A percentile compares a stretch with the other conserved stretches of the same genome.
phyloP scores from a whole-genome alignment of 345 rosid genomes.

The Ailanthus altissimus region DNA sequence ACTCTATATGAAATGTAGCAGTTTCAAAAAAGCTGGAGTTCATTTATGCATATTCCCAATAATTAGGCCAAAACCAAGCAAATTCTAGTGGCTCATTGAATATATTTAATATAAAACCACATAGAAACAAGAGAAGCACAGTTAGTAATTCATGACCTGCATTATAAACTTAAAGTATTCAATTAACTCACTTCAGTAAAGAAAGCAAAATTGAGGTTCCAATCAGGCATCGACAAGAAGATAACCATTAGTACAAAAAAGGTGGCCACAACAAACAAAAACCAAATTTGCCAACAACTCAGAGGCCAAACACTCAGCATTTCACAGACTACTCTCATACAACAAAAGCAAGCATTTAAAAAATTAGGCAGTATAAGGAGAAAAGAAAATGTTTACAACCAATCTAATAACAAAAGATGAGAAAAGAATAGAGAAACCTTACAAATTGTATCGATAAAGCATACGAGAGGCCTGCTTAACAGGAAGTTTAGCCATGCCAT shows the following conservation, averaged over 20 bases:
- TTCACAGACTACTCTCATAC: background rate
- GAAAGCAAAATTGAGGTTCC: background rate
- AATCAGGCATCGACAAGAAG: background rate
- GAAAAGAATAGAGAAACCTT: constrained; percentile 28
- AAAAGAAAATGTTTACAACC: background rate
- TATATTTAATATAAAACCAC: background rate
- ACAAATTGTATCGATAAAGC: constrained; percentile 93
- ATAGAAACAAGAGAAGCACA: background rate
- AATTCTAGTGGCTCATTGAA: background rate
- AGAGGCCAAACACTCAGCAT: background rate
- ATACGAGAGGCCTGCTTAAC: constrained; percentile 82
- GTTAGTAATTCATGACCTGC: background rate
- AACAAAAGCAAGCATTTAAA: background rate
- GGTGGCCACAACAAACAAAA: background rate
- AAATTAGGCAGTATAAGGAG: background rate
- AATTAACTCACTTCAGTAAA: background rate
- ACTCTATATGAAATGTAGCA: background rate
- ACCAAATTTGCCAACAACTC: background rate
- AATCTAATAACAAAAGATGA: background rate
- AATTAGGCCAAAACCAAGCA: background rate
- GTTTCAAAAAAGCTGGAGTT: too few relatives aligned
- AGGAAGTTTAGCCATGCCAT: constrained; percentile 98
- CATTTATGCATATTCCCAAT: background rate
- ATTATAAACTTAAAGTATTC: background rate
- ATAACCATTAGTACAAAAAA: background rate